These are phyloP conservation scores for Puccinia polysora DNA, from an alignment of 1,284 basidiomycete genomes.

Conservation along the genomic window DNA sequence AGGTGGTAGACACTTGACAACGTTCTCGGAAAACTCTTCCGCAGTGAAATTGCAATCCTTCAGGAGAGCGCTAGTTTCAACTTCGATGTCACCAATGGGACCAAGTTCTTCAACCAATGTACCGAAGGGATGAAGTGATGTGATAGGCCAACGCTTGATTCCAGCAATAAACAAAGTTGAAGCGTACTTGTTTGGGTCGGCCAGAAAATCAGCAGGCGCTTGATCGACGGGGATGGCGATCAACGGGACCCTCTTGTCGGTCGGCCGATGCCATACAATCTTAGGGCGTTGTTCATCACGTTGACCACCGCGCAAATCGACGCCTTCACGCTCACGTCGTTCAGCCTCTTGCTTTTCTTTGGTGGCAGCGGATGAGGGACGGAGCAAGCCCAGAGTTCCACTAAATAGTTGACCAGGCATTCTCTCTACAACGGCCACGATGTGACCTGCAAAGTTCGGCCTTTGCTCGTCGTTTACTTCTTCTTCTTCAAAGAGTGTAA, in stretches of 20 bases:
- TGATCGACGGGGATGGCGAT: conserved; percentile 97
- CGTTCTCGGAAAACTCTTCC: conserved; percentile 59
- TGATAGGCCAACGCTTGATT: conserved; percentile 85
- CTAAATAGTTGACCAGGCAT: conserved; percentile 99
- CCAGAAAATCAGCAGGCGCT: conserved; percentile 91
- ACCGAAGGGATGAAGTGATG: conserved; percentile 96
- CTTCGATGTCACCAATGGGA: conserved; percentile 95
- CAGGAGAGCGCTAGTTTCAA: conserved; percentile 91
- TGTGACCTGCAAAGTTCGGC: conserved; percentile 84
- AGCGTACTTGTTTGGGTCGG: conserved; percentile 83
- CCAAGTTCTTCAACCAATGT: conserved; percentile 96
- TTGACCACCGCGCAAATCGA: conserved; percentile 70
- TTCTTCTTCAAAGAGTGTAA: conserved; percentile 95
- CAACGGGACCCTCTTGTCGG: conserved; percentile 96
- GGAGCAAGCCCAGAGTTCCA: conserved; percentile 87
- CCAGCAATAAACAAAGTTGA: conserved; percentile 93
- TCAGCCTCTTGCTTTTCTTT: conserved; percentile 99
- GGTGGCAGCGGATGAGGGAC: conserved; percentile 94
- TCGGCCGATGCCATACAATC: conserved; percentile 99
- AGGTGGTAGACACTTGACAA: conserved; percentile 91
- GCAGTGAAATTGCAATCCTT: conserved; percentile 78
- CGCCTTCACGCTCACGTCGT: conserved; percentile 84
- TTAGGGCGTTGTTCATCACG: conserved; percentile 80
- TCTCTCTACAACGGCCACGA: conserved; percentile 94
- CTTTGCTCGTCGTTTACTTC: conserved; percentile 93